phyloP scores from a whole-genome alignment of 805 yeast species.

The Torulaspora gathmanii region DNA sequence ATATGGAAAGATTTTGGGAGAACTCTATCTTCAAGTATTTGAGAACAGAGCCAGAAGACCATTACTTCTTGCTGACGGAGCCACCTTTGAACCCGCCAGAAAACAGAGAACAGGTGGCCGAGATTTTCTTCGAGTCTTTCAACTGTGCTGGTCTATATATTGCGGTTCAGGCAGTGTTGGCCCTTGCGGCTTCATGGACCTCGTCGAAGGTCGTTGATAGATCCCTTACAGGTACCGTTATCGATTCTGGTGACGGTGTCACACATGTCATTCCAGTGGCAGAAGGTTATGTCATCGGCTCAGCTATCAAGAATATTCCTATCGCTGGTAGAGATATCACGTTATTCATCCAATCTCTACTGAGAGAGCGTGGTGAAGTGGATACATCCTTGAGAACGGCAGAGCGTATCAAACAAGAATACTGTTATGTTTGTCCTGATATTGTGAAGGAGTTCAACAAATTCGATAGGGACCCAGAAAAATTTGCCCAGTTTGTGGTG shows the following conservation, averaged over 20 bases:
- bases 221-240: conserved; percentile 96
- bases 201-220: conserved; percentile 91
- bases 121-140: conserved; percentile 97
- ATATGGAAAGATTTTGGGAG: conserved; percentile 99
- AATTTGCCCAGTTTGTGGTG: conserved; percentile 87
- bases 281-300: conserved; percentile 97
- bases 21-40: conserved; percentile 92
- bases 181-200: conserved; percentile 98
- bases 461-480: conserved; percentile 89
- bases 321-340: conserved; percentile 99
- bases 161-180: conserved; percentile 98
- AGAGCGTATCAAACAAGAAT: conserved; percentile 92
- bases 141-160: conserved; percentile 98
- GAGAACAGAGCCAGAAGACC: conserved; percentile 98
- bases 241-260: conserved; percentile 98
- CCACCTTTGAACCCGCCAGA: conserved; percentile 99
- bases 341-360: conserved; percentile 80
- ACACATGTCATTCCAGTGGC: conserved; percentile 99
- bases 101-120: conserved; percentile 97
- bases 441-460: conserved; percentile 93
- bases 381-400: conserved; percentile 95
- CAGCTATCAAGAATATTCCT: conserved; percentile 95
- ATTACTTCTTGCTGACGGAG: conserved; percentile 89
- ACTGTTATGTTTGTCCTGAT: conserved; percentile 96
- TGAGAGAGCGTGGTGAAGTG: conserved; percentile 94